These are phyloP conservation scores for Globisporangium mamillatum DNA, from an alignment of 352 stramenopile species.

Conservation along the genomic window DNA sequence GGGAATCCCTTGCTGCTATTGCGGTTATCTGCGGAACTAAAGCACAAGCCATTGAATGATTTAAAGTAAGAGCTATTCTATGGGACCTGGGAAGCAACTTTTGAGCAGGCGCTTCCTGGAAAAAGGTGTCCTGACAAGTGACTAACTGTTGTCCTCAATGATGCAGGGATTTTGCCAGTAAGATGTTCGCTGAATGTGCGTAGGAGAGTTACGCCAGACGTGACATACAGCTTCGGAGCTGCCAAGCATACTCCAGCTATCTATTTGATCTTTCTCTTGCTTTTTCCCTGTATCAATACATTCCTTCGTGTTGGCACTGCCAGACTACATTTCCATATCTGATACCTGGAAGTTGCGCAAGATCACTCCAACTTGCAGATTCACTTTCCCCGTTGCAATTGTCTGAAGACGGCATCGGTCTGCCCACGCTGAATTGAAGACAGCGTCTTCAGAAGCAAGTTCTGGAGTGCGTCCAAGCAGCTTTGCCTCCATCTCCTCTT, in stretches of 20 bases:
- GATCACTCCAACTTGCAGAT: slow-evolving; percentile 47
- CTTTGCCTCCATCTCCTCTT: slow-evolving; percentile 44
- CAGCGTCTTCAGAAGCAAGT: slow-evolving; percentile 51
- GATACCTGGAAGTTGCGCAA: slow-evolving; percentile 45
- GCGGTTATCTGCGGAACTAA: slow-evolving; percentile 19
- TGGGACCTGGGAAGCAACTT: not conserved
- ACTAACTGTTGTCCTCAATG: slow-evolving; percentile 13
- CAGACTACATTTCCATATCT: slow-evolving; percentile 21
- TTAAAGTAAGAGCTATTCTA: slow-evolving; percentile 17
- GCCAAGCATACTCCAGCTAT: not conserved
- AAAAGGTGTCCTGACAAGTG: not conserved
- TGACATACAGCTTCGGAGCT: not conserved
- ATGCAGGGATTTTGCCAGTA: slow-evolving; percentile 18
- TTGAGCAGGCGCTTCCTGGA: not conserved
- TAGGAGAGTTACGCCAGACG: not conserved
- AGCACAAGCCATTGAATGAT: slow-evolving; percentile 13
- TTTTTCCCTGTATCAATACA: not conserved
- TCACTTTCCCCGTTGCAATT: slow-evolving; percentile 51
- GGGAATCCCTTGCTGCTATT: slow-evolving; percentile 32
- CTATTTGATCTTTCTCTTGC: not conserved
- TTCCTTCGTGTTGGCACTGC: not conserved
- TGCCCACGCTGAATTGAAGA: slow-evolving; percentile 54
- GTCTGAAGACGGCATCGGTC: slow-evolving; percentile 63
- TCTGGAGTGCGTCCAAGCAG: slow-evolving; percentile 55
- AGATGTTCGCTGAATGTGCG: slow-evolving; percentile 2